Evolutionary conservation across 139 green algal species (phyloP), one percentile per base, ranked within the genome.

Genomic region (Tetradesmus lagerheimii): DNA sequence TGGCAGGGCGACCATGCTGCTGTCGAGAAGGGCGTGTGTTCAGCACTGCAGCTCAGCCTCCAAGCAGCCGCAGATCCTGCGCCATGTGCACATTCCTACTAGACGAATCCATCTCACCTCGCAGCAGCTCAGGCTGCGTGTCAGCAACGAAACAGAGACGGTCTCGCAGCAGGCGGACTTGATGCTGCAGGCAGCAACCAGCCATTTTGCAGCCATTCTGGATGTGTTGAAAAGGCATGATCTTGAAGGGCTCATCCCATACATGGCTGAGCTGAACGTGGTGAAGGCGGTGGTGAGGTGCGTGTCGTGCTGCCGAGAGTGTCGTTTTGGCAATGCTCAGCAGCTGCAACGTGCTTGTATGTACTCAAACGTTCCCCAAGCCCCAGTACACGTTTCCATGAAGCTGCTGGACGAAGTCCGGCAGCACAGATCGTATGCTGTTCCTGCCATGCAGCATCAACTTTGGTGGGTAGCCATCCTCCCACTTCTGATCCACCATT

Each of bases 261-360:
- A 88, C 64, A 80, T 88, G 64, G 75, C 43, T 23, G 83, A 88
- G 83, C 62, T 88, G 27, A 20, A 39, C 18, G 83, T 88, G 38
- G 83, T 88, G 64, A 88, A 88, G 18, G 64, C 83, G 27, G 83
- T 88, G 20, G 83, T 88, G 14, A 62, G 83, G 83, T 88, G 83
- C 76, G 25, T 64, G 12, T 14, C n/a, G 8, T 66, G 25, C n/a
- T 64, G 12, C 25, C n/a, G 39, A n/a, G 29, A 35, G 41, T 39
- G 41, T 66, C 29, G 37, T 66, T 43, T 31, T 41, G 74, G 37
- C 37, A 9, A 41, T 47, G 20, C 71, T 5, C 31, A 45, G 74
- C 34, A 37, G 74, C 8, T 76, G 66, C 66, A 12, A 4, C 37
- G 1, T n/a, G 18, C 37, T 29, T 82, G 76, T 12, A 53, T 37